These are phyloP conservation scores for Amaranthus hypochondriacus DNA, from an alignment of 148 eudicot genomes.

Conservation along the genomic window DNA sequence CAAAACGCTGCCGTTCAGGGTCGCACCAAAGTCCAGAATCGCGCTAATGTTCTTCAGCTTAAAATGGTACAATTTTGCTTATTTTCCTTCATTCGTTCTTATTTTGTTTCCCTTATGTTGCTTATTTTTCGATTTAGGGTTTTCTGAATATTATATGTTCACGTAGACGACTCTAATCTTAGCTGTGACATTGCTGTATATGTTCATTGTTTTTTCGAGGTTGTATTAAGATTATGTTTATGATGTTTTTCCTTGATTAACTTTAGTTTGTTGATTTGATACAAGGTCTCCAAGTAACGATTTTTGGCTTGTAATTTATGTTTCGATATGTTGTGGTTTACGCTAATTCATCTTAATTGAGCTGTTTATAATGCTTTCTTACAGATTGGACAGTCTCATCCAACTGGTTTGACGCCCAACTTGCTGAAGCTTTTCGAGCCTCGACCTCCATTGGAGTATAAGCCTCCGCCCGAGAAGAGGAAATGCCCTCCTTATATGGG, in stretches of 20 bases:
- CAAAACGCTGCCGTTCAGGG: too few relatives aligned
- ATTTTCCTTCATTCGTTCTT: too few relatives aligned
- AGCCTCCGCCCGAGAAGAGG: slow-evolving; percentile 90
- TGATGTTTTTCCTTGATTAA: not conserved
- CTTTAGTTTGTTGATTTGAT: not conserved
- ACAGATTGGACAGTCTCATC: slow-evolving; percentile 94
- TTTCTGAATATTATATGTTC: too few relatives aligned
- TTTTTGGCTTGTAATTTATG: not conserved
- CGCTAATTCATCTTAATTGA: not conserved
- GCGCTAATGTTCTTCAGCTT: too few relatives aligned
- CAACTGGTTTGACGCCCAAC: slow-evolving; percentile 80
- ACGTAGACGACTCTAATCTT: too few relatives aligned
- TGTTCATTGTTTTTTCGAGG: too few relatives aligned
- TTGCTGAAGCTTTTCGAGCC: slow-evolving; percentile 93
- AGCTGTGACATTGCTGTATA: too few relatives aligned
- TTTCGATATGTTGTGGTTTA: not conserved
- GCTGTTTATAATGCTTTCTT: not conserved
- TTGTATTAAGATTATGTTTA: too few relatives aligned
- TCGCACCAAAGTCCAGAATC: too few relatives aligned
- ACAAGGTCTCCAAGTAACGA: not conserved
- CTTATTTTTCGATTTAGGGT: too few relatives aligned
- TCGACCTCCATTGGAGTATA: slow-evolving; percentile 83
- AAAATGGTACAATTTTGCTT: not conserved
- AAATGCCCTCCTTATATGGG: slow-evolving; percentile 93
- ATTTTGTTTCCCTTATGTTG: too few relatives aligned